Conservation (phyloP, 2,329 filamentous ascomycete species). For the Cadophora sp. region DNA sequence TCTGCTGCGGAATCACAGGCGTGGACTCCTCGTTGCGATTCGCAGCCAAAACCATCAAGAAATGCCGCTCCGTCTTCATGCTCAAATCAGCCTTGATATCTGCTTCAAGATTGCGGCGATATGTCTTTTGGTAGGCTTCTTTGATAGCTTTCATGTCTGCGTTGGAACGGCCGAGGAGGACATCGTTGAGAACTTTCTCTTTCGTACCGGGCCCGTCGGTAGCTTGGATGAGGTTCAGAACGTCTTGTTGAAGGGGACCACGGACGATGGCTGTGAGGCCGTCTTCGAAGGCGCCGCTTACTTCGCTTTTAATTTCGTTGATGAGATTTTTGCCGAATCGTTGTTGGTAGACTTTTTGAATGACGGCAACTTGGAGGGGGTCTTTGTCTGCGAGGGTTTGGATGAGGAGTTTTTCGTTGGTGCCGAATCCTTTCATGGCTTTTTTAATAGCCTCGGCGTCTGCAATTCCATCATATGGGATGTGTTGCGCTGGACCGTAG, state of each 20-base stretch:
- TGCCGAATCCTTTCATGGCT: conserved; percentile 95
- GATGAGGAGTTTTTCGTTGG: conserved; percentile 82
- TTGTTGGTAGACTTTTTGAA: conserved; percentile 71
- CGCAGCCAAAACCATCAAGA: conserved; percentile 79
- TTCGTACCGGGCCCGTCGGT: conserved; percentile 86
- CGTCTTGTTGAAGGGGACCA: conserved; percentile 82
- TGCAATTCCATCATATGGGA: conserved; percentile 69
- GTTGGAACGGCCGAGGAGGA: conserved; percentile 83
- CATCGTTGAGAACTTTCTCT: conserved; percentile 83
- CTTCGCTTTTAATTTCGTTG: conserved; percentile 79
- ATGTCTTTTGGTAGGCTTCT: conserved; percentile 72
- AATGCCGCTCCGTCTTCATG: conserved; percentile 85
- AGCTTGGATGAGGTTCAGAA: conserved; percentile 71
- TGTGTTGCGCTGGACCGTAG: conserved; percentile 75
- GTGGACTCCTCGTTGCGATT: conserved; percentile 78
- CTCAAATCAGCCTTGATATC: conserved; percentile 82
- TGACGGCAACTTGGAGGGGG: conserved; percentile 74
- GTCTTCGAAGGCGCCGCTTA: conserved; percentile 74
- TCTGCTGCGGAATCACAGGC: conserved; percentile 73
- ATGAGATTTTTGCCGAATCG: conserved; percentile 72
- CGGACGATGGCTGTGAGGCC: conserved; percentile 77
- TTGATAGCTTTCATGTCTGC: conserved; percentile 91
- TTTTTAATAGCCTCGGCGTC: conserved; percentile 76
- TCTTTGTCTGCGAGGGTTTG: conserved; percentile 73
- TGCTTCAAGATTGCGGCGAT: conserved; percentile 69